Base-by-base conservation (phyloP, 805 yeast genomes). In the Ogataea nitratoaversa region DNA sequence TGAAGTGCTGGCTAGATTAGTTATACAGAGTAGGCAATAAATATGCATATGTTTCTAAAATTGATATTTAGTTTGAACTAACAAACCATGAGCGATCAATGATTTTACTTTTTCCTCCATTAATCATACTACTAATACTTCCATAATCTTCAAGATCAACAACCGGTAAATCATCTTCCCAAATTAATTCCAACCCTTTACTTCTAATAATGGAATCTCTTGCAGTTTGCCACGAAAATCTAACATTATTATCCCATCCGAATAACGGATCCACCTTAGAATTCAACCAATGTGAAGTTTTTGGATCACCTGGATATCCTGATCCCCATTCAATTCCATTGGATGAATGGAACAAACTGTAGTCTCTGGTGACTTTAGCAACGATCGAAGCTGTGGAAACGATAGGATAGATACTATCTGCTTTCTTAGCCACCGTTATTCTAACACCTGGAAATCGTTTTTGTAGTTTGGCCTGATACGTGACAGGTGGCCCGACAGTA, bases 151-250 rank as follows among this genome's bases (percentile, higher is more conserved):
- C 51, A 19, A 65, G 68, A 19, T 54, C 56, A 27, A 49, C 53
- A 13, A 56, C 54, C 19, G 68, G 57, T 2, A 62, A 57, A 36
- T 71, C 74, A 20, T 72, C 79, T 38, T 74, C 78, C 80, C 91
- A 88, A 16, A 74, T 71, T 39, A 88, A 76, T 1, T 67, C 67
- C 0, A 72, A 64, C 4, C 77, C 79, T 0, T 72, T 72, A 32
- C 71, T 66, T 30, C 70, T 74, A 11, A 69, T 70, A 30, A 91
- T 61, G 28, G 85, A 69, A 46, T 87, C 95, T 49, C 77, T 79
- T 1, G 96, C 79, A 0, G 99, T 93, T 52, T 87, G 93, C 99
- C 99, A 93, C 29, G 95, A 87, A 54, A 82, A 93, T 37, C 99
- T 66, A 8, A 82, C 76, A 8, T 84, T 74, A 5, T 41, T 34